phyloP scores from a whole-genome alignment of 208 protist genomes.

The Trypanosoma congolense region DNA sequence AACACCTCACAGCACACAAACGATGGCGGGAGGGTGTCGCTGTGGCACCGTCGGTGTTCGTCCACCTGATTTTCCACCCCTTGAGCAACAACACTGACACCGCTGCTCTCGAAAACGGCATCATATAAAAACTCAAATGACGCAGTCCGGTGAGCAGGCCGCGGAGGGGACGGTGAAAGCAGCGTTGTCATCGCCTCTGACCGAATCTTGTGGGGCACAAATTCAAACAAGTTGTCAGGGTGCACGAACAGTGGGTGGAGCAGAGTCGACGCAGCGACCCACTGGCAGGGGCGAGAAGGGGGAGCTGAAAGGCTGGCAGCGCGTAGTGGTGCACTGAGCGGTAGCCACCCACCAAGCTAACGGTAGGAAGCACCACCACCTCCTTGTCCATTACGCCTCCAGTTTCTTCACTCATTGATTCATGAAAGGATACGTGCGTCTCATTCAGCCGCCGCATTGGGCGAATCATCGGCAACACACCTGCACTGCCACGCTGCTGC shows the following conservation, averaged over 20 bases:
- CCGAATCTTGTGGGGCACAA: conserved; percentile 5
- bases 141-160: background rate
- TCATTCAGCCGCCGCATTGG: background rate
- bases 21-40: background rate
- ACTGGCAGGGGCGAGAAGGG: conserved; percentile 23
- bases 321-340: conserved; percentile 61
- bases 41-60: background rate
- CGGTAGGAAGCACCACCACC: conserved; percentile 28
- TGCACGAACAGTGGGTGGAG: conserved; percentile 21
- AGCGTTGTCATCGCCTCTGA: conserved; percentile 7
- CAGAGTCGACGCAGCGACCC: conserved; percentile 9
- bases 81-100: background rate
- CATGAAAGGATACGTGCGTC: background rate
- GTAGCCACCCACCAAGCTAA: conserved; percentile 39
- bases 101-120: conserved; percentile 2
- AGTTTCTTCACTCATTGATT: background rate
- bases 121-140: conserved; percentile 14
- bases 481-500: conserved; percentile 9
- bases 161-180: background rate
- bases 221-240: conserved; percentile 18
- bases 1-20: conserved; percentile 11
- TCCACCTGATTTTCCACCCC: background rate
- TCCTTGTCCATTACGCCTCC: background rate
- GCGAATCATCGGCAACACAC: conserved; percentile 31
- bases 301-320: conserved; percentile 48